These are phyloP conservation scores for Peronospora tabacina DNA, from an alignment of 352 stramenopile genomes.

Conservation along the genomic window DNA sequence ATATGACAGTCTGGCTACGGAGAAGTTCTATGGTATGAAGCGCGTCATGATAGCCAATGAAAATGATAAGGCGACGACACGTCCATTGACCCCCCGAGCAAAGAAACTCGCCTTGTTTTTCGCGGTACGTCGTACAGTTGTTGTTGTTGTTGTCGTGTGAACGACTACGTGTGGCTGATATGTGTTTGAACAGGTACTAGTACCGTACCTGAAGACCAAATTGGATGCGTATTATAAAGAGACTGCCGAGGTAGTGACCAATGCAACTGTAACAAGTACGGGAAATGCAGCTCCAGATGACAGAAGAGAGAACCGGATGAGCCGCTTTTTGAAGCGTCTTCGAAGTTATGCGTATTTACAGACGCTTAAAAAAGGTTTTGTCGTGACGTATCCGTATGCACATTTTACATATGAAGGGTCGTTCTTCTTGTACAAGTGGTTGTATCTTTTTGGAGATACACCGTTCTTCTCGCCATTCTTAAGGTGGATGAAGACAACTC, in stretches of 20 bases:
- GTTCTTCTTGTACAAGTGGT: slow-evolving; percentile 83
- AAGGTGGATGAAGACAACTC: slow-evolving; percentile 56
- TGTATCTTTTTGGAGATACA: slow-evolving; percentile 82
- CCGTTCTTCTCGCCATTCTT: slow-evolving; percentile 79
- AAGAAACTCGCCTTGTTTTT: slow-evolving; percentile 52
- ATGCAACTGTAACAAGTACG: slow-evolving; percentile 5
- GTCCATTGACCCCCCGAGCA: slow-evolving; percentile 36
- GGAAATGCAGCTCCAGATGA: neutral
- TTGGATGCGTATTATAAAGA: slow-evolving; percentile 55
- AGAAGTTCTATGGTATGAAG: slow-evolving; percentile 86
- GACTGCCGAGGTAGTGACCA: slow-evolving; percentile 30
- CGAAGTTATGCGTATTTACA: slow-evolving; percentile 40
- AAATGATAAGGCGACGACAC: slow-evolving; percentile 15
- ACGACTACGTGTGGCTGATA: neutral
- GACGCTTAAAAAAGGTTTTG: slow-evolving; percentile 50
- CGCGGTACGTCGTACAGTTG: slow-evolving; percentile 30
- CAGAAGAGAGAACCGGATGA: slow-evolving; percentile 14
- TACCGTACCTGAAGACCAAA: slow-evolving; percentile 78
- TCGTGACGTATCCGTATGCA: slow-evolving; percentile 59
- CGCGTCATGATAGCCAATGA: slow-evolving; percentile 36
- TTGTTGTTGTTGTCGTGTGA: neutral
- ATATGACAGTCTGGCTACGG: slow-evolving; percentile 69
- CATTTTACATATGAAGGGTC: slow-evolving; percentile 75
- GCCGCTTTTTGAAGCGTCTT: slow-evolving; percentile 40
- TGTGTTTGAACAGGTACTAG: slow-evolving; percentile 34